Evolutionary conservation across 805 yeast genomes (phyloP).

Genomic region (Barnettozyma californica): DNA sequence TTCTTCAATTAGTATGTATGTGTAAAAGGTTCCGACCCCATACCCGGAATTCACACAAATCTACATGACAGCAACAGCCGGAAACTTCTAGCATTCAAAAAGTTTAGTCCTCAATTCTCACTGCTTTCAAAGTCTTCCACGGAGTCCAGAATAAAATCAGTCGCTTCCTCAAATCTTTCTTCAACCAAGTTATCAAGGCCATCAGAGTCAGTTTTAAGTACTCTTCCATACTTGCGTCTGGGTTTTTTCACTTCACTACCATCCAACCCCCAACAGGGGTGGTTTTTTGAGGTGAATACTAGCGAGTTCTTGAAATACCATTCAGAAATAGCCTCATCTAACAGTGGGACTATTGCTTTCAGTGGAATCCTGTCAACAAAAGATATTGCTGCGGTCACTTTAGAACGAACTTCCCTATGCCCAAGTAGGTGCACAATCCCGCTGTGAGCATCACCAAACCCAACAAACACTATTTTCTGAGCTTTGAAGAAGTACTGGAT

Average conservation of each 20-base stretch:
- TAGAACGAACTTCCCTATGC: conserved; percentile 62
- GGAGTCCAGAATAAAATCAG: conserved; percentile 77
- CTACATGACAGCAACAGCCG: not conserved
- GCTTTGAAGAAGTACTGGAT: conserved; percentile 63
- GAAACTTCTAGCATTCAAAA: not conserved
- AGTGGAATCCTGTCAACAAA: conserved; percentile 66
- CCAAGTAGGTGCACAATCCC: conserved; percentile 85
- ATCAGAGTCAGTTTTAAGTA: conserved; percentile 64
- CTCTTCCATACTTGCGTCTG: conserved; percentile 88
- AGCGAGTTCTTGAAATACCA: conserved; percentile 89
- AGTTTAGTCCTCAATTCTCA: conserved; percentile 1
- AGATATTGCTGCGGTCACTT: conserved; percentile 65
- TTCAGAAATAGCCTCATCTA: conserved; percentile 85
- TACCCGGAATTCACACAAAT: not conserved
- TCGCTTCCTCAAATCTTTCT: conserved; percentile 80
- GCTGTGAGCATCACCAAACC: conserved; percentile 85
- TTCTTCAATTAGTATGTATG: not conserved
- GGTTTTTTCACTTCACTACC: conserved; percentile 58
- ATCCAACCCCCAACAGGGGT: conserved; percentile 73
- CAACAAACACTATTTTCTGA: conserved; percentile 69
- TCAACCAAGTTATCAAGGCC: conserved; percentile 72
- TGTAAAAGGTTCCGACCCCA: not conserved
- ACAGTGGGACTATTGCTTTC: conserved; percentile 74
- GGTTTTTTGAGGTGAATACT: conserved; percentile 68
- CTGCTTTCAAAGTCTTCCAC: conserved; percentile 60